phyloP scores from a whole-genome alignment of 2,329 filamentous ascomycete species.

The Delphinella strobiligena region DNA sequence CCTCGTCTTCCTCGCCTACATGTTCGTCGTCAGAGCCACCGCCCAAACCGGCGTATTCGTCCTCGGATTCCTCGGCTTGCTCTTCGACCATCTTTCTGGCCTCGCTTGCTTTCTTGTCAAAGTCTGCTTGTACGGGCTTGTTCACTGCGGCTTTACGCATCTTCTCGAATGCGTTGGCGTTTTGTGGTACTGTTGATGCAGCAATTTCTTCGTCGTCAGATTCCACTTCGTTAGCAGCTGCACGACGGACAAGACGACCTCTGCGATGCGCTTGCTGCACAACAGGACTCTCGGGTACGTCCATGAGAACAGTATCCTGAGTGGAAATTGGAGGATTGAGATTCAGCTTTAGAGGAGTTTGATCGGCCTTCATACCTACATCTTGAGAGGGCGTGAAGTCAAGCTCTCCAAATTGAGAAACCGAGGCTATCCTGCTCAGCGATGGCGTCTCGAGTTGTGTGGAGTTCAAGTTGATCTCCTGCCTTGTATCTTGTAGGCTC shows the following conservation, averaged over 20 bases:
- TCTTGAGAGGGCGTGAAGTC: constrained; percentile 56
- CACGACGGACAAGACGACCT: constrained; percentile 38
- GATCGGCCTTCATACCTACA: constrained; percentile 63
- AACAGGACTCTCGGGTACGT: constrained; percentile 53
- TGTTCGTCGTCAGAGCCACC: constrained; percentile 81
- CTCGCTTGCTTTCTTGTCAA: constrained; percentile 76
- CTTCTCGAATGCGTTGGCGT: constrained; percentile 49
- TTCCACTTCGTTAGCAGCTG: constrained; percentile 19
- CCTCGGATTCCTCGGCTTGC: constrained; percentile 92
- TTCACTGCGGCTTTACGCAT: constrained; percentile 52
- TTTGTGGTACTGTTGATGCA: constrained; percentile 4
- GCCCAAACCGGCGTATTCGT: constrained; percentile 91
- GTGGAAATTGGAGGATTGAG: constrained; percentile 55
- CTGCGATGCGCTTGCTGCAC: constrained; percentile 26
- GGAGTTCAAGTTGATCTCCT: constrained; percentile 23
- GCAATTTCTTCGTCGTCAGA: constrained; percentile 33
- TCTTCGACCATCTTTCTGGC: constrained; percentile 83
- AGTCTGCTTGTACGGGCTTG: constrained; percentile 47
- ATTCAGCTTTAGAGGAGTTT: constrained; percentile 17
- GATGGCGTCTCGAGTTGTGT: constrained; percentile 15
- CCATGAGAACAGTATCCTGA: constrained; percentile 53
- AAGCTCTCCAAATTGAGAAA: constrained; percentile 54
- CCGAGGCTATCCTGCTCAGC: constrained; percentile 39
- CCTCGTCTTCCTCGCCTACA: constrained; percentile 60
- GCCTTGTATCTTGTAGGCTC: constrained; percentile 13